Evolutionary conservation across 2,329 filamentous ascomycete genomes (phyloP).

Genomic region (Arthrobotrys iridis): DNA sequence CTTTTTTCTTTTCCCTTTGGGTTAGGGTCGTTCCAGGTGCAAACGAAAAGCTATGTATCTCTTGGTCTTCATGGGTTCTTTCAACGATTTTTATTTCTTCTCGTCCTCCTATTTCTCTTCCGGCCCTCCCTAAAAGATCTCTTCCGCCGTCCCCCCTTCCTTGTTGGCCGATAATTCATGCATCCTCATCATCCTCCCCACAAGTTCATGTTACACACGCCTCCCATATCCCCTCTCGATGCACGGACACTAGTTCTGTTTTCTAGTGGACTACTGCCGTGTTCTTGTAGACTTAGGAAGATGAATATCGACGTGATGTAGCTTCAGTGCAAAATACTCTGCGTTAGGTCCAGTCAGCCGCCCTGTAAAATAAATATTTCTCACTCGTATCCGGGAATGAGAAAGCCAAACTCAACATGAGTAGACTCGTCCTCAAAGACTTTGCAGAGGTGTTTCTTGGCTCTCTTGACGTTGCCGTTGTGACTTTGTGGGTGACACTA

Average conservation of each 20-base stretch:
- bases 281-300: no score
- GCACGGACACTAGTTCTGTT: no score
- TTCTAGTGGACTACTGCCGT: no score
- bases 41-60: constrained; percentile 54
- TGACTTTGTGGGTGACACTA: neutral
- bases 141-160: neutral
- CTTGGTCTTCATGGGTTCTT: constrained; percentile 45
- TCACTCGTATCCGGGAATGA: no score
- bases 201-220: no score
- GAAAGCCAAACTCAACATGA: no score
- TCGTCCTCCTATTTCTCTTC: constrained; percentile 10
- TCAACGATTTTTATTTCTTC: constrained; percentile 25
- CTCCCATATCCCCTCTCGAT: neutral
- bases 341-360: neutral
- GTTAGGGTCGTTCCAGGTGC: constrained; percentile 53
- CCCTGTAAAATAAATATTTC: no score
- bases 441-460: neutral
- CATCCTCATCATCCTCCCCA: no score
- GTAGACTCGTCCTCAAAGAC: no score
- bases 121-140: neutral
- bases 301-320: no score
- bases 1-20: constrained; percentile 26
- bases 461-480: neutral
- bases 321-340: no score
- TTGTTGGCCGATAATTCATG: no score